Base-by-base conservation (phyloP, 2,329 filamentous ascomycete genomes). In the Lasiodiplodia theobromae region DNA sequence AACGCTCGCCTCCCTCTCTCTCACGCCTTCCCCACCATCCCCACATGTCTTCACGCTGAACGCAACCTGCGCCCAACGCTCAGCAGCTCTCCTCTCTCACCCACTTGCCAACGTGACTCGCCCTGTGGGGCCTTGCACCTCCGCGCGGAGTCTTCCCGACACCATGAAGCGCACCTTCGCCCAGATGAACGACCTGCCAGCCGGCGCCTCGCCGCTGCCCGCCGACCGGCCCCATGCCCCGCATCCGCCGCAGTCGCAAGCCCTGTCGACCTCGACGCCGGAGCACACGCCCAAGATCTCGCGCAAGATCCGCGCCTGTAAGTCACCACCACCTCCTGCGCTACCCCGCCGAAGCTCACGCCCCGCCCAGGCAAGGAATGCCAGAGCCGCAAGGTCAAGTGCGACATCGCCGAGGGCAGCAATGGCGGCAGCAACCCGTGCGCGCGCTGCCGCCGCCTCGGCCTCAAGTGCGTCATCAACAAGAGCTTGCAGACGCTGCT, bases 401-500 rank as follows among this genome's bases (percentile, higher is more conserved):
- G 75, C 63, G 76, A 78, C 62, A 73, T 74, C 16, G 76, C 77
- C 37, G 71, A 73, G 37, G 75, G 75, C 54, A 73, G 77, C 63
- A 69, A 73, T 6, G 71, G 72, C 34, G 75, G 75, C 57, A 73
- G 77, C 63, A 69, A 73, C 8, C 77, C 77, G 64, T 78, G 77
- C 67, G 74, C 74, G 14, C 77, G 77, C 69, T 78, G 76, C 67
- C 69, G 77, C 64, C 74, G 77, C 54, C 73, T 75, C 54, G 73
- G 94, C 81, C 92, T 92, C 70, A 96, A 96, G 79, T 99, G 96
- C 80, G 90, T 94, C 49, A 86, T 98, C 64, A 88, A 89, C 71
- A 78, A 78, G 66, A 71, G 76, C 58, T 74, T 76, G 58, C 76
- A 78, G 64, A 74, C 72, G 37, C 72, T 78, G 49, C 68, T 75